Conservation (phyloP, 768 basidiomycete genomes). For the Kwoniella europaea region DNA sequence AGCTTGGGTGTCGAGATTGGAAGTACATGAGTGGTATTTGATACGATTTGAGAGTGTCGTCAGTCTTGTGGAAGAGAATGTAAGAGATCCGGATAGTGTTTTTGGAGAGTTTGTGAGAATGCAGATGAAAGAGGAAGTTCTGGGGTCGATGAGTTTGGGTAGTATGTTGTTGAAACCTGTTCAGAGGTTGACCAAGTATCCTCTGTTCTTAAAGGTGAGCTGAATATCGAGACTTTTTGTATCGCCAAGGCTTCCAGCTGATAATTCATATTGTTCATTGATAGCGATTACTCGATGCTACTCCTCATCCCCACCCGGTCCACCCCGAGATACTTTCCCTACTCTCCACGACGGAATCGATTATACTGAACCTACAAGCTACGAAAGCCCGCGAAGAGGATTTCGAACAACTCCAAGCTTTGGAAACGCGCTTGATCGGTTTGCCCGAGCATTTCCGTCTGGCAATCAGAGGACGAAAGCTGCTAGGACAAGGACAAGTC, state of each 20-base stretch:
- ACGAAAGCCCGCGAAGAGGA: constrained; percentile 86
- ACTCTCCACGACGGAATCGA: constrained; percentile 70
- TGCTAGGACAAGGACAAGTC: constrained; percentile 72
- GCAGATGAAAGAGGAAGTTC: constrained; percentile 62
- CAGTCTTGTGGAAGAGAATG: constrained; percentile 63
- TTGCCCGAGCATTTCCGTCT: constrained; percentile 65
- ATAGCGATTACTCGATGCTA: constrained; percentile 73
- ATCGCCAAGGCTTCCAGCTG: neutral
- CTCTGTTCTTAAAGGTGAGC: constrained; percentile 73
- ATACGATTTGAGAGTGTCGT: constrained; percentile 71
- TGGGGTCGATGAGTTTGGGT: constrained; percentile 70
- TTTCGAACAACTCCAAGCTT: constrained; percentile 72
- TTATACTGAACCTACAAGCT: constrained; percentile 78
- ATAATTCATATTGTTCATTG: constrained; percentile 4
- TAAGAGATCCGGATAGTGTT: constrained; percentile 65
- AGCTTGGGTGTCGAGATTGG: constrained; percentile 69
- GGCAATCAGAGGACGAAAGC: constrained; percentile 72
- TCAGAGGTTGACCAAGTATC: constrained; percentile 72
- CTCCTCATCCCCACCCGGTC: constrained; percentile 72
- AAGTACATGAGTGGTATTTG: constrained; percentile 86
- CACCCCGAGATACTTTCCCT: constrained; percentile 70
- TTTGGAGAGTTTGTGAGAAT: constrained; percentile 84
- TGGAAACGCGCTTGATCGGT: constrained; percentile 68
- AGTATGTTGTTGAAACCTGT: constrained; percentile 77
- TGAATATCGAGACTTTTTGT: neutral